Base-by-base conservation (phyloP, 352 stramenopile species). In the Pythium grandisporangium region DNA sequence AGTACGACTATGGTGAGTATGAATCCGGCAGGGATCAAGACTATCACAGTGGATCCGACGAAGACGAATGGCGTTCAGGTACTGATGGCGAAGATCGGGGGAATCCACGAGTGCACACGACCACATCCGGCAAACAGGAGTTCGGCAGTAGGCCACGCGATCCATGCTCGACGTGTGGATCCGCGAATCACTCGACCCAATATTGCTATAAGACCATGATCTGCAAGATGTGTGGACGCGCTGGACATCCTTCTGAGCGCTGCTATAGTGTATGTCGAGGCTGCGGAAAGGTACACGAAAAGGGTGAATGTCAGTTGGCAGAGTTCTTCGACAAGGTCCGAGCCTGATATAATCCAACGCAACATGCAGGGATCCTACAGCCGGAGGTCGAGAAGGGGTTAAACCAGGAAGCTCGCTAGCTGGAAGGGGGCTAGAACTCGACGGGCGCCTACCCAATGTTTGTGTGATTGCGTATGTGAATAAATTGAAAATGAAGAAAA, bases 211-310 rank as follows among this genome's bases (percentile, higher is more conserved):
- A 27, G 14, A 26, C 27, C 7, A 13, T 46, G 12, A 22, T 13
- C 16, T 46, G 40, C 29, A 16, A 46, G 40, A 38, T 16, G 20
- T 46, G 40, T 21, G 40, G 40, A 22, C 27, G 40, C 3, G 37
- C 36, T 17, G 40, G 40, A n/a, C 40, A 46, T 38, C 40, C 40
- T 17, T 38, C 40, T 34, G 40, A 46, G 27, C 40, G 40, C 19
- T 46, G 40, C 29, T 29, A 30, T 29, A 26, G 37, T 3, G 7
- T 20, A 3, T 46, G 40, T 29, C 29, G 30, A 14, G 40, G 27
- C 10, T 46, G 40, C 27, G 27, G 40, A 14, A 24, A 30, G 16
- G 6, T 46, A 17, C 40, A 46, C 16, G 40, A 46, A 7, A n/a
- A 14, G 10, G 40, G 40, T 19, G 40, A 37, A 26, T 46, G 40